Percentiles rank a stretch among this genome's conserved stretches.
Evolutionary conservation across 1,284 basidiomycete genomes (phyloP).

Genomic region (Jaminaea rosea): DNA sequence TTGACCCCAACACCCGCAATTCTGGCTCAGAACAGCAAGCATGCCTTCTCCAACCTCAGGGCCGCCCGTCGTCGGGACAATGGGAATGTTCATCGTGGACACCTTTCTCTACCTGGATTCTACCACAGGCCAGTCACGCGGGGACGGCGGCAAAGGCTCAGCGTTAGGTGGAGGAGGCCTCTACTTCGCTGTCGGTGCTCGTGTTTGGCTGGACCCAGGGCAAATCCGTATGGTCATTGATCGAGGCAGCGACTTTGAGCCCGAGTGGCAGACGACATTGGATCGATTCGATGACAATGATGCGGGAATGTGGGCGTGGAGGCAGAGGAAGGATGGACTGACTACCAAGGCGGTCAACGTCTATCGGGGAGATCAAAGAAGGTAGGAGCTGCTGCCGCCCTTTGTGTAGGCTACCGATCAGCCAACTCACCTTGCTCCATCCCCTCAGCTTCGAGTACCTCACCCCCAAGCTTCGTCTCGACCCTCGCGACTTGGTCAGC

Average conservation of each 20-base stretch:
- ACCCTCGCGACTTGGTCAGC: constrained; percentile 8
- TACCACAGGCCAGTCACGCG: neutral
- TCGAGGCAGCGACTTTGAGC: constrained; percentile 6
- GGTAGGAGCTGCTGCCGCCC: neutral
- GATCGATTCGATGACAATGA: neutral
- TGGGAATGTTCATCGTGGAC: constrained; percentile 16
- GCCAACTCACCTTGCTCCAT: neutral
- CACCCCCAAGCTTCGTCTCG: constrained; percentile 9
- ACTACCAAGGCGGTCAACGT: constrained; percentile 12
- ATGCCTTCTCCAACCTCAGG: too few species aligned
- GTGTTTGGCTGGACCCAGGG: constrained; percentile 5
- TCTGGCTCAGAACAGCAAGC: too few species aligned
- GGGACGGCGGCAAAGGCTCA: constrained; percentile 4
- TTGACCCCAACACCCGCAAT: too few species aligned
- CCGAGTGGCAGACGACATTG: neutral
- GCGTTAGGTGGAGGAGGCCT: constrained; percentile 9
- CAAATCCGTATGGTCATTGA: constrained; percentile 10
- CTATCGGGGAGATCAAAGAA: constrained; percentile 10
- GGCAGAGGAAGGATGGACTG: constrained; percentile 3
- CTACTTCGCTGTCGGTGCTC: constrained; percentile 9
- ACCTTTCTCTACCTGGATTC: constrained; percentile 6
- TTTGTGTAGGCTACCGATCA: neutral
- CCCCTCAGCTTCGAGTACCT: constrained; percentile 9
- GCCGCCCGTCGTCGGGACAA: constrained; percentile 5
- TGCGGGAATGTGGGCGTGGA: constrained; percentile 4